A percentile compares a stretch with the other conserved stretches of the same genome.
phyloP scores from a whole-genome alignment of 2,329 filamentous ascomycete genomes.

The Colletotrichum neosansevieriae region DNA sequence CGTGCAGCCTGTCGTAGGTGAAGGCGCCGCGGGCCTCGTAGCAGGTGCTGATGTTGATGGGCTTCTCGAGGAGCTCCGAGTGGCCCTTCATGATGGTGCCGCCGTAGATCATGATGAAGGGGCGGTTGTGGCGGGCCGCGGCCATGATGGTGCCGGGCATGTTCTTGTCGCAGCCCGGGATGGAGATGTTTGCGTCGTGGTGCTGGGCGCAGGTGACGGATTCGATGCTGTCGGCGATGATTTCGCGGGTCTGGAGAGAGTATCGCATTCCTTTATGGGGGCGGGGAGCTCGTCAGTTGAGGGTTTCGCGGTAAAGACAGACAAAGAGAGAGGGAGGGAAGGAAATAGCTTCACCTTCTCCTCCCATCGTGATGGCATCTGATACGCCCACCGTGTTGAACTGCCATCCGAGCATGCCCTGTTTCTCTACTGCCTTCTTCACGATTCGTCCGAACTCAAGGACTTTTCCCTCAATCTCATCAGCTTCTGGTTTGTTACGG shows the following conservation, averaged over 20 bases:
- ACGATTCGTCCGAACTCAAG: constrained; percentile 89
- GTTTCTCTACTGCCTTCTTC: constrained; percentile 82
- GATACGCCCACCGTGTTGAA: constrained; percentile 92
- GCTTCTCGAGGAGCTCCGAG: constrained; percentile 78
- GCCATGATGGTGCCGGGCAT: constrained; percentile 96
- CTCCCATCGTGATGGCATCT: constrained; percentile 95
- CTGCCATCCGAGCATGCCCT: constrained; percentile 94
- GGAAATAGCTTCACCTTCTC: constrained; percentile 71
- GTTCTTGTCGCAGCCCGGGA: constrained; percentile 97
- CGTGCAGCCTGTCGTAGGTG: constrained; percentile 80
- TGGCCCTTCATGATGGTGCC: constrained; percentile 92
- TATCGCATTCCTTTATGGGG: constrained; percentile 82
- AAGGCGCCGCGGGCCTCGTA: constrained; percentile 90
- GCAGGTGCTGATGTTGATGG: constrained; percentile 89
- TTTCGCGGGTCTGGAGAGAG: constrained; percentile 88
- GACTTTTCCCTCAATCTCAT: constrained; percentile 60
- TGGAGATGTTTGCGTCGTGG: constrained; percentile 92
- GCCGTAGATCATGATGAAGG: constrained; percentile 95
- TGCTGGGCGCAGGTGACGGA: constrained; percentile 92
- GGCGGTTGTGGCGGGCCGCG: constrained; percentile 89
- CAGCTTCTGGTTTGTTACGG: no score
- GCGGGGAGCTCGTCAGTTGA: neutral
- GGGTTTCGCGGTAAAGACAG: neutral
- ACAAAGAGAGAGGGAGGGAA: neutral
- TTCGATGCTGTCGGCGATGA: constrained; percentile 95